Percentiles rank a stretch among this genome's conserved stretches.
Conservation (phyloP, 768 basidiomycete species). For the Coprinopsis cinerea region DNA sequence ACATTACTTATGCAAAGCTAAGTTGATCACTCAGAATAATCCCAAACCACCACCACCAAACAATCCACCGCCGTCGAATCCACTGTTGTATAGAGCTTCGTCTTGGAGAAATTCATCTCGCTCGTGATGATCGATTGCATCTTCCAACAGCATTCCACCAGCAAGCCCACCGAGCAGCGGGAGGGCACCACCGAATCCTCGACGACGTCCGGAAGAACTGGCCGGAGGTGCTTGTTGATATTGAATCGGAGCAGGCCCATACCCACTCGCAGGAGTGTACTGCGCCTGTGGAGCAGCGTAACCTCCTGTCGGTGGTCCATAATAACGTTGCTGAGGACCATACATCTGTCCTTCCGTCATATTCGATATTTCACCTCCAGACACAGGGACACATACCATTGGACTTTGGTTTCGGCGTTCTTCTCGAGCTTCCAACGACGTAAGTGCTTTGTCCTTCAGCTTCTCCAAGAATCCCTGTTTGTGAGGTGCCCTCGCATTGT, state of each 20-base stretch:
- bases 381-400: neutral
- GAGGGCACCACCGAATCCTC: slow-evolving; percentile 23
- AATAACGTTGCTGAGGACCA: too few relatives aligned
- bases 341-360: too few relatives aligned
- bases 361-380: neutral
- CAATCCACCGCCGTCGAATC: slow-evolving; percentile 20
- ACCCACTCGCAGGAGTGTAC: neutral
- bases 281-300: too few relatives aligned
- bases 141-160: slow-evolving; percentile 46
- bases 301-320: too few relatives aligned
- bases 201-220: neutral
- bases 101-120: neutral
- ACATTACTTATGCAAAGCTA: slow-evolving; percentile 14
- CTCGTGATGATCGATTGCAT: slow-evolving; percentile 23
- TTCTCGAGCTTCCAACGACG: slow-evolving; percentile 61
- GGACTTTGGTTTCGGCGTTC: slow-evolving; percentile 38
- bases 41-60: slow-evolving; percentile 25
- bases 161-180: slow-evolving; percentile 41
- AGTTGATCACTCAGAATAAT: slow-evolving; percentile 17
- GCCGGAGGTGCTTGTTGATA: neutral
- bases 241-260: neutral
- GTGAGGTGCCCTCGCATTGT: slow-evolving; percentile 12
- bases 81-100: slow-evolving; percentile 19
- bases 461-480: slow-evolving; percentile 54
- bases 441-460: slow-evolving; percentile 58